Evolutionary conservation across 306 rosid genomes (phyloP).

Genomic region (Alnus rubra): DNA sequence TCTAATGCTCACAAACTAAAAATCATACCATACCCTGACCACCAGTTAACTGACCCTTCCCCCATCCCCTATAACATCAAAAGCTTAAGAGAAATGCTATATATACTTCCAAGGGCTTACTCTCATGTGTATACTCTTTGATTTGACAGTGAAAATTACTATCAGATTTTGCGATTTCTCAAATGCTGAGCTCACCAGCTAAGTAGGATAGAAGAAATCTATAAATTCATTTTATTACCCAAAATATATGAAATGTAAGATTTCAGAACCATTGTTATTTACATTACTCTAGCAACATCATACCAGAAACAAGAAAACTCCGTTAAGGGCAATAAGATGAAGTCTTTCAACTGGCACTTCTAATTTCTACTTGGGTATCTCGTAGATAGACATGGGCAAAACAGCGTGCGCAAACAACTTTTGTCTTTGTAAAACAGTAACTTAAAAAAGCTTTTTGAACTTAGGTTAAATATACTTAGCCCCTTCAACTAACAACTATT

Average conservation of each 20-base stretch:
- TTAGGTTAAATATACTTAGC: too few species aligned
- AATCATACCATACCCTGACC: conserved; percentile 1
- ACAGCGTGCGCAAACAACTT: background rate
- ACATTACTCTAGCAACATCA: background rate
- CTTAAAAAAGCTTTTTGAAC: background rate
- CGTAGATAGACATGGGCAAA: background rate
- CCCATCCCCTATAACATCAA: background rate
- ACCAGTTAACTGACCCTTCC: conserved; percentile 2
- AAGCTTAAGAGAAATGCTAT: background rate
- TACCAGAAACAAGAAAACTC: too few species aligned
- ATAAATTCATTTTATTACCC: background rate
- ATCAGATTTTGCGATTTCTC: too few species aligned
- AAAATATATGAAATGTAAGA: background rate
- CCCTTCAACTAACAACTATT: too few species aligned
- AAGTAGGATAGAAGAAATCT: background rate
- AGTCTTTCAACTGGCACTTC: background rate
- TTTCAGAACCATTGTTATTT: background rate
- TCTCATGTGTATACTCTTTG: too few species aligned
- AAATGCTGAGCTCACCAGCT: background rate
- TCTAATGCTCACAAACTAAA: background rate
- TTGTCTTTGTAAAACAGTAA: background rate
- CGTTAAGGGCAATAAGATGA: background rate
- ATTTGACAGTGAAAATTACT: too few species aligned
- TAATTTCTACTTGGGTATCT: background rate
- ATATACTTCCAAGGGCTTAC: too few species aligned